These are phyloP conservation scores for Solanum arcanum DNA, from an alignment of 257 asterid species.

Conservation along the genomic window DNA sequence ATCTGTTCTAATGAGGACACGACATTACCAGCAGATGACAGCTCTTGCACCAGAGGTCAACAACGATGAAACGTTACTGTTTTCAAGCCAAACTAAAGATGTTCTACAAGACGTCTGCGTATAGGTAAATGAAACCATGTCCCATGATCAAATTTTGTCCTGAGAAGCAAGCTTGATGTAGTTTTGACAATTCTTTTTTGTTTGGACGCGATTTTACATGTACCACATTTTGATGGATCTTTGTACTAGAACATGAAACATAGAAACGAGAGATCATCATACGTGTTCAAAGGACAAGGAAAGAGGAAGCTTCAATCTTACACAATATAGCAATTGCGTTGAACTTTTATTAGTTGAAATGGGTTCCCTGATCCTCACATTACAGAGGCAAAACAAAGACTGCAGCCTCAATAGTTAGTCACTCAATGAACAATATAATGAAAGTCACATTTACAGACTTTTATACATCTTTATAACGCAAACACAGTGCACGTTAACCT, in stretches of 20 bases:
- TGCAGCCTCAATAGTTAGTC: background rate
- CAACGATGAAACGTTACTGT: background rate
- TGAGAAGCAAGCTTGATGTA: background rate
- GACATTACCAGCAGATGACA: constrained; percentile 1
- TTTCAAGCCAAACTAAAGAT: constrained; percentile 18
- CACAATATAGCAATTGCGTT: background rate
- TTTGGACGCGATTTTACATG: background rate
- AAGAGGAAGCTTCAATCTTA: background rate
- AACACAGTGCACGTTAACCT: background rate
- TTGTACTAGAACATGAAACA: background rate
- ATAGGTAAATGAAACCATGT: constrained; percentile 20
- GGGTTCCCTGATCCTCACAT: background rate
- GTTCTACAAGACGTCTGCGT: constrained; percentile 30
- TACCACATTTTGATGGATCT: background rate
- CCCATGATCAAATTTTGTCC: constrained; percentile 24
- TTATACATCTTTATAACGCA: background rate
- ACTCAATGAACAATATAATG: background rate
- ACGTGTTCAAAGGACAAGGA: background rate
- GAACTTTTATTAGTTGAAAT: background rate
- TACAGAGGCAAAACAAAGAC: background rate
- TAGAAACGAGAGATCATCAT: background rate
- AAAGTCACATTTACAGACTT: background rate
- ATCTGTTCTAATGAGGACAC: constrained; percentile 11
- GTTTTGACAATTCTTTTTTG: background rate
- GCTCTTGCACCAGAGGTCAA: background rate